These are phyloP conservation scores for Sporothrix pallida DNA, from an alignment of 2,329 filamentous ascomycete species.

Conservation along the genomic window DNA sequence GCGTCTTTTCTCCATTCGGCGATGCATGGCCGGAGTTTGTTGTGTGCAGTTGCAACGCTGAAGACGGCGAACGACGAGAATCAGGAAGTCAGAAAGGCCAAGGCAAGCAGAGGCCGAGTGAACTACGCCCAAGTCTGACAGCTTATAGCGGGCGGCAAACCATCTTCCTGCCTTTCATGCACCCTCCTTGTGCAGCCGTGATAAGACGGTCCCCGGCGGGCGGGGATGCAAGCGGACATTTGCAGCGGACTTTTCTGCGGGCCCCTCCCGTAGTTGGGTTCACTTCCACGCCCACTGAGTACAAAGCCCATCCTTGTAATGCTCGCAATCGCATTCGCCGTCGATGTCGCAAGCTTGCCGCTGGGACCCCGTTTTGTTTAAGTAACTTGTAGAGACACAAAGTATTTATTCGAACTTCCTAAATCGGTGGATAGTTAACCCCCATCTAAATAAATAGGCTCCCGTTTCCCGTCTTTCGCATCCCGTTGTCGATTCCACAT, in stretches of 20 bases:
- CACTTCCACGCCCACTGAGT: neutral
- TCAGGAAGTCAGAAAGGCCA: no score
- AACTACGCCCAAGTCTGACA: no score
- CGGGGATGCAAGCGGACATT: neutral
- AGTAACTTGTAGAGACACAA: neutral
- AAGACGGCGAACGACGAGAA: no score
- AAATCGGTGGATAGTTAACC: neutral
- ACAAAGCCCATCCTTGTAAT: neutral
- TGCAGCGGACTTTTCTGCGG: slow-evolving; percentile 1
- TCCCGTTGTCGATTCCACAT: slow-evolving; percentile 8
- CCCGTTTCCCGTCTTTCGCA: no score
- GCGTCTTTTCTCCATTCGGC: no score
- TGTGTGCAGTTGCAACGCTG: no score
- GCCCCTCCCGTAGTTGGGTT: neutral
- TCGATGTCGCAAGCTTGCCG: neutral
- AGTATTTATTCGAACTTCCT: neutral
- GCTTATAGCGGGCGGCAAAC: no score
- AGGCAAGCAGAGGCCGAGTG: no score
- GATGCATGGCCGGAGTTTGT: no score
- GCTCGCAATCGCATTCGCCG: neutral
- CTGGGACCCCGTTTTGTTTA: neutral
- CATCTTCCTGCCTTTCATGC: neutral
- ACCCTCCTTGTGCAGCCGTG: slow-evolving; percentile 7
- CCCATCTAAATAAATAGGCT: neutral
- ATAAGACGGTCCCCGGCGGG: slow-evolving; percentile 3